Conservation (phyloP, 176 grass and related monocot species). For the Elaeis guineensis region DNA sequence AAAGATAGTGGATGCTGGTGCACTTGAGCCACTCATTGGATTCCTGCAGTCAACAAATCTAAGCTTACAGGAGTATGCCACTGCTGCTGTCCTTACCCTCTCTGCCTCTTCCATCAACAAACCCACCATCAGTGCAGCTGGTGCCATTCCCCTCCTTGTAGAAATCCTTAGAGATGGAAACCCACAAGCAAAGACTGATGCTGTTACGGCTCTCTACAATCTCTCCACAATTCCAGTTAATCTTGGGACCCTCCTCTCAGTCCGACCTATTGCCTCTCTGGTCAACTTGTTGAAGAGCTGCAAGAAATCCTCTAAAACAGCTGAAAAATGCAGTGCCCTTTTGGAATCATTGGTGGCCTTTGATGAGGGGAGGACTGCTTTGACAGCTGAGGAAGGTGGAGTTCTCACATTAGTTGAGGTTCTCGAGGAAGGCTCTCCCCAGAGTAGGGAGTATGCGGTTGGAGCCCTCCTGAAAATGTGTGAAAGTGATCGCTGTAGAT, state of each 20-base stretch:
- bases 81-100: constrained; percentile 78
- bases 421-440: constrained; percentile 78
- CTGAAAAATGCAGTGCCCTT: constrained; percentile 74
- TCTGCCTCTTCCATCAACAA: constrained; percentile 72
- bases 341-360: constrained; percentile 67
- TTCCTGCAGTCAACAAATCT: constrained; percentile 60
- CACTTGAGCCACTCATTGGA: constrained; percentile 52
- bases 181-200: constrained; percentile 64
- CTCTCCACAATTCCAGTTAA: constrained; percentile 64
- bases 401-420: constrained; percentile 78
- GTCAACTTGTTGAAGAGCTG: constrained; percentile 45
- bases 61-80: constrained; percentile 71
- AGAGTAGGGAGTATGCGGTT: constrained; percentile 65
- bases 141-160: constrained; percentile 66
- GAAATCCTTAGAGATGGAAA: constrained; percentile 65
- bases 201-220: constrained; percentile 85
- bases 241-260: constrained; percentile 44
- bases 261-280: constrained; percentile 49
- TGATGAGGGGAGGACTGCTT: constrained; percentile 46
- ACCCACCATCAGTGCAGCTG: constrained; percentile 50
- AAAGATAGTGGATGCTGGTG: constrained; percentile 68
- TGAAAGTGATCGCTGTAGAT: constrained; percentile 55
- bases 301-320: constrained; percentile 71
- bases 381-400: constrained; percentile 58
- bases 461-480: constrained; percentile 70